Base-by-base conservation (phyloP, 2,329 filamentous ascomycete species). In the Zalaria obscura region DNA sequence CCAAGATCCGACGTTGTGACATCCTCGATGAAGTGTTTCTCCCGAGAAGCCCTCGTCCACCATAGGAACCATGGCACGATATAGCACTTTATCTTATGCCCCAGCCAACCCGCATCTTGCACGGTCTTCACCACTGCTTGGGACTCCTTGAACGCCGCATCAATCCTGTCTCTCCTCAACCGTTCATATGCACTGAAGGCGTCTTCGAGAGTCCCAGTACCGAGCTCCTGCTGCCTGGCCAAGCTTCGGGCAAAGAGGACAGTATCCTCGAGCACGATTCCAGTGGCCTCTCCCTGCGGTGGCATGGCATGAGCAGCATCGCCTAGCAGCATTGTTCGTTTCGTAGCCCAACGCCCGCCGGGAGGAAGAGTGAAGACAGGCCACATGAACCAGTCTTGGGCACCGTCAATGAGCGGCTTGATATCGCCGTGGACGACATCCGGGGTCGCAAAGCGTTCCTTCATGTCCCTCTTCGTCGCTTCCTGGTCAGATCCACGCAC, bases 261-360 rank as follows among this genome's bases (percentile, higher is more conserved):
- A 2, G 63, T 69, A 49, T 72, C 68, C 52, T 72, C 69, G 46
- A 72, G 70, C 6, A 70, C 66, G 29, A 72, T 64, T 10, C 68
- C 68, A 3, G 67, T 70, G 28, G 59, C 62, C 46, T 71, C 68
- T 7, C 68, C 68, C 44, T 70, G 67, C 3, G 68, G 67, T 3
- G 68, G 66, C 68, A 71, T 71, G 6, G 64, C 65, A 48, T 68
- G 65, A 38, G 66, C 65, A 28, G 63, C 62, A 44, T 69, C 65
- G 3, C 65, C 65, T 4, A 68, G 58, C 31, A 68, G 50, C 57
- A 67, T 64, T 3, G 61, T 58, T 4, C 62, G 52, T n/a, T 64
- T 55, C 0, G 64, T 67, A 2, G 56, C 55, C 66, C 65, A 68
- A 42, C 60, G 65, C 1, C 64, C 64, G 8, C 56, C 50, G 39